Base-by-base conservation (phyloP, 345 rosid genomes). In the Hevea brasiliensis region DNA sequence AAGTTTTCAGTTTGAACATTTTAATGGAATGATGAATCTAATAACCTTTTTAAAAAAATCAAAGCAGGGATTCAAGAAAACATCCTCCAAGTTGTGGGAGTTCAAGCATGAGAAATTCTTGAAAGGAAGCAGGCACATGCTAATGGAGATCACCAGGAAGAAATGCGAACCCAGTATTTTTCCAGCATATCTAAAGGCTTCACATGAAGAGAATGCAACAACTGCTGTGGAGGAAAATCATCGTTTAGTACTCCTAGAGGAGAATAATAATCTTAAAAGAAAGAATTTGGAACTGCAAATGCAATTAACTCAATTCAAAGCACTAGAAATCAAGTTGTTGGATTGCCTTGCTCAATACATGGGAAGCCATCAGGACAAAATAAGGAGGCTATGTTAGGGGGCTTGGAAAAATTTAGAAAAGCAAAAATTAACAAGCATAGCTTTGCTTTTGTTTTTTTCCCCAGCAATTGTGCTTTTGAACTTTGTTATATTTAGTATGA, bases 11-110 rank as follows among this genome's bases (percentile, higher is more conserved):
- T n/a, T n/a, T n/a, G n/a, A n/a, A n/a, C n/a, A n/a, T n/a, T n/a
- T n/a, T n/a, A n/a, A n/a, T n/a, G n/a, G n/a, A n/a, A n/a, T n/a
- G n/a, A n/a, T n/a, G n/a, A n/a, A n/a, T n/a, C n/a, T n/a, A n/a
- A n/a, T n/a, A n/a, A n/a, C n/a, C n/a, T n/a, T n/a, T n/a, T n/a
- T n/a, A 70, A 56, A 15, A 56, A 20, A 70, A 35, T 23, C 72
- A 20, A 70, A 35, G 41, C 72, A 88, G 92, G 89, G 92, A 71
- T 88, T 88, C 84, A 88, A 86, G 89, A 88, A 88, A 75, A 83
- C 82, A 58, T 79, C 89, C 1, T 69, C 87, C 0, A 85, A 85
- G 56, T 66, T 60, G 26, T 88, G 92, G 89, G 92, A 88, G 55
- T 88, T 88, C 71, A 85, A 76, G 86, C 88, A 88, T 29, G 89